Conservation (phyloP, 2,329 filamentous ascomycete genomes). For the Whalleya microplaca region DNA sequence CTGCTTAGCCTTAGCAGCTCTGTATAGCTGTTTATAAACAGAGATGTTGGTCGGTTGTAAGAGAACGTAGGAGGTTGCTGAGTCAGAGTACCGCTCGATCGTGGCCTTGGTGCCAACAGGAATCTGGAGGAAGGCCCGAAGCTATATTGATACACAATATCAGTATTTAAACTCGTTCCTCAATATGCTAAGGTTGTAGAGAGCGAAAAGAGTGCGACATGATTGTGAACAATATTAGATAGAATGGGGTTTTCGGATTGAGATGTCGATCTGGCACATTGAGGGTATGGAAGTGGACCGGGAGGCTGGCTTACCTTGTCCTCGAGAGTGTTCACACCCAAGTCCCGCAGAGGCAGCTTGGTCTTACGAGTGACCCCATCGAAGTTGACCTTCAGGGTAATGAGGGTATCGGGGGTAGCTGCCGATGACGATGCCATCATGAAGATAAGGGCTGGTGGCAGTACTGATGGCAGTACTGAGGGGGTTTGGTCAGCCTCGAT, state of each 20-base stretch:
- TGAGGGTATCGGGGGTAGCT: conserved; percentile 65
- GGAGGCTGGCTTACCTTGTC: conserved; percentile 72
- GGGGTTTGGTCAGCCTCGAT: not conserved
- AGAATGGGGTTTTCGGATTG: not conserved
- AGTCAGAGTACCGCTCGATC: conserved; percentile 96
- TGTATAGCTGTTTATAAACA: conserved; percentile 95
- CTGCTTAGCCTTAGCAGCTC: conserved; percentile 95
- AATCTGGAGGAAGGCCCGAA: conserved; percentile 71
- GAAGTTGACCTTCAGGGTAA: conserved; percentile 84
- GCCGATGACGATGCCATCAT: conserved; percentile 43
- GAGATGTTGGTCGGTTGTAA: conserved; percentile 77
- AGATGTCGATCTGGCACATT: conserved; percentile 29
- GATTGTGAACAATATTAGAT: not conserved
- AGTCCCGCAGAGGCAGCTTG: conserved; percentile 87
- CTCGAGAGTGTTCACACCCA: conserved; percentile 74
- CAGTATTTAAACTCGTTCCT: conserved; percentile 15
- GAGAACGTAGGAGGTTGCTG: conserved; percentile 76
- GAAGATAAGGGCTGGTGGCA: no score
- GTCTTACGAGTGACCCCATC: conserved; percentile 78
- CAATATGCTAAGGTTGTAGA: not conserved
- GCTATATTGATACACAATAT: conserved; percentile 48
- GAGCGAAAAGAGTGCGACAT: conserved; percentile 9
- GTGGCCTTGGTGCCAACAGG: conserved; percentile 63
- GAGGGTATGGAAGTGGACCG: conserved; percentile 8
- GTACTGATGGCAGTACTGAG: no score